A percentile compares a stretch with the other conserved stretches of the same genome.
phyloP scores from a whole-genome alignment of 139 green algal species.

The Zygnema circumcarinatum region DNA sequence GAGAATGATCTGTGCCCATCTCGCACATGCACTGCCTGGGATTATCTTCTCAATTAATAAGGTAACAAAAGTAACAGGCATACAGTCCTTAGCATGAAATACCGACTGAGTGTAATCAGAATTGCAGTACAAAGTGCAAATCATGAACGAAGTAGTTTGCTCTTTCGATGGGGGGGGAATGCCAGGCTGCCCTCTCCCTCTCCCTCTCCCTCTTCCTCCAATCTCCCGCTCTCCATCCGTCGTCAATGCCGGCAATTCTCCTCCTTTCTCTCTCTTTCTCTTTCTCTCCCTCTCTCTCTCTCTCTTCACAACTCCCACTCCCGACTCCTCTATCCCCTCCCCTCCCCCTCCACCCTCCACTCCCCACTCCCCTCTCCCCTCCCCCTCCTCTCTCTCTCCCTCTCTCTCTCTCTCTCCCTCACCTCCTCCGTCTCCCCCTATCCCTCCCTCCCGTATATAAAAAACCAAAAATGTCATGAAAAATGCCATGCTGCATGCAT shows the following conservation, averaged over 20 bases:
- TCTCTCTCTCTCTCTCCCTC: background rate
- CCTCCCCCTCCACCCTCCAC: too few relatives aligned
- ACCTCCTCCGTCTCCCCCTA: too few relatives aligned
- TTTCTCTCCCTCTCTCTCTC: background rate
- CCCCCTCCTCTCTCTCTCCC: background rate
- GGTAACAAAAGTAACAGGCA: background rate
- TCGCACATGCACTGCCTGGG: background rate
- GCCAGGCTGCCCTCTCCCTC: background rate
- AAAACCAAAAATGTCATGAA: background rate
- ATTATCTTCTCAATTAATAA: background rate
- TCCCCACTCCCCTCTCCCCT: too few relatives aligned
- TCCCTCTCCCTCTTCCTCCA: too few relatives aligned
- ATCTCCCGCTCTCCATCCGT: too few relatives aligned
- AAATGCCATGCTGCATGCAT: background rate
- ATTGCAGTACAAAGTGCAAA: background rate
- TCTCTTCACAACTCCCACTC: too few relatives aligned
- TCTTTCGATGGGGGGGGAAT: background rate
- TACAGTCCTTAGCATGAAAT: background rate
- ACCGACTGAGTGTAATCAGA: background rate
- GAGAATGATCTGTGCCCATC: constrained; percentile 51
- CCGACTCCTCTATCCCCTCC: too few relatives aligned
- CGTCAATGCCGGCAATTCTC: too few relatives aligned
- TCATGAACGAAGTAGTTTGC: background rate
- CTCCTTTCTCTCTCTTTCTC: background rate
- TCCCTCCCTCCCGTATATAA: background rate